phyloP scores from a whole-genome alignment of 768 basidiomycete species.

The Scleroderma bovista region DNA sequence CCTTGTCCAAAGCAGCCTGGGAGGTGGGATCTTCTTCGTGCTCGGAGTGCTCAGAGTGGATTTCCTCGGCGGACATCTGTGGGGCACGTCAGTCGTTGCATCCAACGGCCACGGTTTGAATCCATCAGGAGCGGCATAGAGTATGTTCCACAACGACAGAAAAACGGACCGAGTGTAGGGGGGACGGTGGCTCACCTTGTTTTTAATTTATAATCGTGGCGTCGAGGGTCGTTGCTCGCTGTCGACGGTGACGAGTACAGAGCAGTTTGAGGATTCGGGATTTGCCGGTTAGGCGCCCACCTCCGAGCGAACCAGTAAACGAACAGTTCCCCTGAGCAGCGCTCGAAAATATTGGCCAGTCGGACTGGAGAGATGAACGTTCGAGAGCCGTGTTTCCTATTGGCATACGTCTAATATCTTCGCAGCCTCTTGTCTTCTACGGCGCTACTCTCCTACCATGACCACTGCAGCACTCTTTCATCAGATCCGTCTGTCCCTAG shows the following conservation, averaged over 20 bases:
- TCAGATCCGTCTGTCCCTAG: slow-evolving; percentile 55
- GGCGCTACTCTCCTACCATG: slow-evolving; percentile 14
- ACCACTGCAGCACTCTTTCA: slow-evolving; percentile 37
- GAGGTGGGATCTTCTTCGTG: slow-evolving; percentile 82
- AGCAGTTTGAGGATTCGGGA: slow-evolving; percentile 11
- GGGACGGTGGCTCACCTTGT: slow-evolving; percentile 14
- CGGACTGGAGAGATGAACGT: too few relatives aligned
- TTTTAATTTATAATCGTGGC: slow-evolving; percentile 8
- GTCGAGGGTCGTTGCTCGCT: slow-evolving; percentile 27
- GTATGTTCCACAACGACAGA: background rate
- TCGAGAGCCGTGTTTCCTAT: too few relatives aligned
- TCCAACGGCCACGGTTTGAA: slow-evolving; percentile 20
- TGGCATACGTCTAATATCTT: background rate
- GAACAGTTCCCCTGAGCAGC: too few relatives aligned
- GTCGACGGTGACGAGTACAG: slow-evolving; percentile 28
- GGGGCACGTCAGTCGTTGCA: slow-evolving; percentile 13
- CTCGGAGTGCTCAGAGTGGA: slow-evolving; percentile 74
- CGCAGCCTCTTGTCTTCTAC: too few relatives aligned
- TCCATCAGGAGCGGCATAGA: slow-evolving; percentile 20
- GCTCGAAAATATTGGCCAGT: too few relatives aligned
- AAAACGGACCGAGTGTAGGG: background rate
- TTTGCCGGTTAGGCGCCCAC: slow-evolving; percentile 20
- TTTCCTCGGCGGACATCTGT: slow-evolving; percentile 80
- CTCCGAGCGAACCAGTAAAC: too few relatives aligned
- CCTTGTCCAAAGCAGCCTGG: slow-evolving; percentile 82